A percentile compares a stretch with the other conserved stretches of the same genome.
These are phyloP conservation scores for Barbatosphaeria neglecta DNA, from an alignment of 495 filamentous ascomycete species.

Conservation along the genomic window DNA sequence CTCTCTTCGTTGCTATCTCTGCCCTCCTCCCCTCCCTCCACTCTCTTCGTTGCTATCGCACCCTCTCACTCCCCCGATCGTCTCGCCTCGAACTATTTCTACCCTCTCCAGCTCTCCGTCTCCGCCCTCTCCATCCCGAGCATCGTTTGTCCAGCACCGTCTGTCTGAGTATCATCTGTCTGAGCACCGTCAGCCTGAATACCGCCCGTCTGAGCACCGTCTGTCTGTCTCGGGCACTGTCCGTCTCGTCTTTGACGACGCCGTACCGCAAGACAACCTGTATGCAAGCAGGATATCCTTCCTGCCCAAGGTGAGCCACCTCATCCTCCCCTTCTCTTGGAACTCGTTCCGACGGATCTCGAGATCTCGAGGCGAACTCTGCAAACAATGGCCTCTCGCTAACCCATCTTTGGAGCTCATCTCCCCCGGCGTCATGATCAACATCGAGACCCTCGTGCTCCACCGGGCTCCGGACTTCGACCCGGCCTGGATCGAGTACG, in stretches of 20 bases:
- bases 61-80: neutral
- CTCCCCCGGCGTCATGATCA: neutral
- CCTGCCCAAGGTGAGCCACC: no score
- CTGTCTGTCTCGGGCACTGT: neutral
- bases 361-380: no score
- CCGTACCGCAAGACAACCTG: no score
- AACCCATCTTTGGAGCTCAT: neutral
- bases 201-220: neutral
- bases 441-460: conserved; percentile 4
- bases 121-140: no score
- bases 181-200: neutral
- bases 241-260: neutral
- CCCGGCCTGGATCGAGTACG: conserved; percentile 6
- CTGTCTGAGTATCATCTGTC: no score
- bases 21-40: neutral
- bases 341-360: no score
- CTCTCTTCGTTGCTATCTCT: neutral
- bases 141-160: no score
- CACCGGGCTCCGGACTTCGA: conserved; percentile 4
- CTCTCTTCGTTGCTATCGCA: neutral
- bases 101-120: neutral
- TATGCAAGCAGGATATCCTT: neutral
- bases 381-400: neutral
- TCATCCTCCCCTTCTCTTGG: no score
- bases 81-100: neutral